These are phyloP conservation scores for Rubia tinctorum DNA, from an alignment of 305 asterid species.

Conservation along the genomic window DNA sequence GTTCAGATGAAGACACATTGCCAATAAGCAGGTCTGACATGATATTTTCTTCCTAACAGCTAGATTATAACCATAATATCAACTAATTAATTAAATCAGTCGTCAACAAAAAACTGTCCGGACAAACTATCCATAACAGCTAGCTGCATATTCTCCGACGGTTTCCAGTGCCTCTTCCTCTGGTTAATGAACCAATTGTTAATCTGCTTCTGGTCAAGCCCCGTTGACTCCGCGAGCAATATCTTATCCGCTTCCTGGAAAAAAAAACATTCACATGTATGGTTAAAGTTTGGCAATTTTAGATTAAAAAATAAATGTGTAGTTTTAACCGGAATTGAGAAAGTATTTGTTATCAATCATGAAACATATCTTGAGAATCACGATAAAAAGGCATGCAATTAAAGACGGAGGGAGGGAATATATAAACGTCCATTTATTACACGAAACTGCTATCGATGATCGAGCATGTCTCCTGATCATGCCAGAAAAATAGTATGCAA, in stretches of 20 bases:
- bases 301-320: too few species aligned
- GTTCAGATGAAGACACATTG: not conserved
- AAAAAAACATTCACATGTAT: not conserved
- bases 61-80: not conserved
- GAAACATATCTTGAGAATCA: too few species aligned
- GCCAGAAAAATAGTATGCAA: too few species aligned
- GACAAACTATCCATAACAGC: conserved; percentile 78
- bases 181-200: conserved; percentile 91
- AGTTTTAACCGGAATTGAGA: too few species aligned
- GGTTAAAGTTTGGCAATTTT: too few species aligned
- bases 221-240: conserved; percentile 61
- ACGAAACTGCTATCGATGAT: too few species aligned
- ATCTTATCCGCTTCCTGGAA: conserved; percentile 75
- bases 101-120: conserved; percentile 49
- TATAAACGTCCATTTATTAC: too few species aligned
- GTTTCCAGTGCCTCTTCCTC: conserved; percentile 89
- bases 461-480: too few species aligned
- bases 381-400: too few species aligned
- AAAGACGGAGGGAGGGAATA: too few species aligned
- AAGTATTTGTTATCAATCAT: too few species aligned
- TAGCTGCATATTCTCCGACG: conserved; percentile 76
- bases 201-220: conserved; percentile 80
- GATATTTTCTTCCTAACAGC: not conserved
- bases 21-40: not conserved
- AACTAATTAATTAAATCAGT: conserved; percentile 4